Percentiles rank a stretch among this genome's conserved stretches.
Evolutionary conservation across 345 rosid species (phyloP).

Genomic region (Turnera subulata): DNA sequence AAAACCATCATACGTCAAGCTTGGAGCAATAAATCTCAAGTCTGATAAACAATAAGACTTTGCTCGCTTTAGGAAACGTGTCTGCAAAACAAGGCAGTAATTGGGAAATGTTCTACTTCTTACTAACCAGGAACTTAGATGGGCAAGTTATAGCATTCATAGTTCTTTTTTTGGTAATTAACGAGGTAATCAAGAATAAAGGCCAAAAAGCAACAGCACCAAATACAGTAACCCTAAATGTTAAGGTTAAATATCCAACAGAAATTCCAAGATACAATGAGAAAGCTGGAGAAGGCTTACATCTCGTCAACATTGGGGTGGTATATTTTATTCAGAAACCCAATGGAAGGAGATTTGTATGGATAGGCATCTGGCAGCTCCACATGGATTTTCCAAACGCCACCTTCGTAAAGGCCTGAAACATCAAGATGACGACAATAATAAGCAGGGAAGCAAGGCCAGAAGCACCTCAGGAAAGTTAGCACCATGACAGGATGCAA

Average conservation of each 20-base stretch:
- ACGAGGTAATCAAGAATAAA: too few species aligned
- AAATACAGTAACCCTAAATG: neutral
- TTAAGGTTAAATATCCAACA: neutral
- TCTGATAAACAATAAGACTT: neutral
- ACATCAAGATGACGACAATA: neutral
- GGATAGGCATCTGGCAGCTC: conserved; percentile 42
- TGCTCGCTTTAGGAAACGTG: neutral
- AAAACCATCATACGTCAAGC: neutral
- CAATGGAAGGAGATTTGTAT: conserved; percentile 38
- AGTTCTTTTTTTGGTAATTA: too few species aligned
- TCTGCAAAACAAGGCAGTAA: too few species aligned
- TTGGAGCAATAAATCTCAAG: neutral
- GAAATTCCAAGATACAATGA: neutral
- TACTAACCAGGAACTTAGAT: too few species aligned
- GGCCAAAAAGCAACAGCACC: neutral
- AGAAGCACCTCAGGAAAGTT: neutral
- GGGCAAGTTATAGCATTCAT: too few species aligned
- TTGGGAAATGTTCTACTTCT: too few species aligned
- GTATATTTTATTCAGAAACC: conserved; percentile 33
- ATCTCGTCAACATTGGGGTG: conserved; percentile 42
- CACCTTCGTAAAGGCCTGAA: conserved; percentile 34
- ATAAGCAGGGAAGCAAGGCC: neutral
- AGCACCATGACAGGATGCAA: neutral
- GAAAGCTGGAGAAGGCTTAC: conserved; percentile 19
- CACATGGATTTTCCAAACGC: conserved; percentile 36